phyloP scores from a whole-genome alignment of 345 rosid species.

The Combretum micranthum region DNA sequence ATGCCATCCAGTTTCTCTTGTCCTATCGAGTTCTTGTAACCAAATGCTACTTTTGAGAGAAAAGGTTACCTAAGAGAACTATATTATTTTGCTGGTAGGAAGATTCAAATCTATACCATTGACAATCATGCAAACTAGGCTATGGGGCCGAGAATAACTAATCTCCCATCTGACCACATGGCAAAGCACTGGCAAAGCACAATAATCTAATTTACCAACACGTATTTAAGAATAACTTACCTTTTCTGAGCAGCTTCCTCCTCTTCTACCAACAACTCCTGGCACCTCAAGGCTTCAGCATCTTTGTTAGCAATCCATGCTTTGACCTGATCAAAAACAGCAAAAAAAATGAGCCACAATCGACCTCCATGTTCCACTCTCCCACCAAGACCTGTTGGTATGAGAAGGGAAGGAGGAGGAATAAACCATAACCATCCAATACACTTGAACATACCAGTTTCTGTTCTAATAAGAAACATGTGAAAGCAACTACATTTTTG shows the following conservation, averaged over 20 bases:
- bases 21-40: no score
- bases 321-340: slow-evolving; percentile 42
- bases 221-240: slow-evolving; percentile 23
- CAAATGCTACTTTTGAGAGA: no score
- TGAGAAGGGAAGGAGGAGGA: neutral
- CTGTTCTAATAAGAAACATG: slow-evolving; percentile 85
- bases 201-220: neutral
- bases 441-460: slow-evolving; percentile 45
- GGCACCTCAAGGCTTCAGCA: slow-evolving; percentile 90
- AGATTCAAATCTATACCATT: no score
- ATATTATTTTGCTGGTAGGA: no score
- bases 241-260: slow-evolving; percentile 95
- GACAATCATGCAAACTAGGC: no score
- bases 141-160: neutral
- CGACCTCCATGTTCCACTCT: slow-evolving; percentile 2
- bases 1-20: no score
- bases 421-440: slow-evolving; percentile 1
- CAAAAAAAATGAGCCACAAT: neutral
- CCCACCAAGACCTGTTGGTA: neutral
- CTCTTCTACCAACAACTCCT: slow-evolving; percentile 87
- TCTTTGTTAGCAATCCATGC: slow-evolving; percentile 95
- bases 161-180: neutral
- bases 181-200: neutral
- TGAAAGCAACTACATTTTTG: slow-evolving; percentile 76
- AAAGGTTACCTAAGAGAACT: neutral